phyloP scores from a whole-genome alignment of 73 alveolate genomes.

The Tetrahymena malaccensis region DNA sequence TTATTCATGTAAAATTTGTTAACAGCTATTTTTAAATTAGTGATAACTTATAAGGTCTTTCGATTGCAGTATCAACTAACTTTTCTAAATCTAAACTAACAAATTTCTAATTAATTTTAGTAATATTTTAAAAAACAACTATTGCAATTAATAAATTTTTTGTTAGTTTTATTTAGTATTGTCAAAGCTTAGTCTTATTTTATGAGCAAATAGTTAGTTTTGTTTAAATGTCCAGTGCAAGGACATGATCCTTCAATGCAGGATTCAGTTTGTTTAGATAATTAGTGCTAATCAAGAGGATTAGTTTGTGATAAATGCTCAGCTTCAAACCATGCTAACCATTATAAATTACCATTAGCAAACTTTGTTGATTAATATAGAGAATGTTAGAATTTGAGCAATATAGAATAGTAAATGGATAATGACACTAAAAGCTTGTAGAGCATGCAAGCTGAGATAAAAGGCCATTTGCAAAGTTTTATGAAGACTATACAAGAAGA shows the following conservation, averaged over 20 bases:
- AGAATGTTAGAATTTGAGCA: background rate
- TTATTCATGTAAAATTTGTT: background rate
- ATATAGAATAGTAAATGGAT: background rate
- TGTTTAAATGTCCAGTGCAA: background rate
- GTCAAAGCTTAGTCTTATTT: background rate
- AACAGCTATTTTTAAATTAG: background rate
- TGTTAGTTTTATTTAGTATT: background rate
- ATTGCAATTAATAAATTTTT: background rate
- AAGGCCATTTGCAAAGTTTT: background rate
- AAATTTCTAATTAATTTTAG: background rate
- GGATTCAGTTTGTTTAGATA: background rate
- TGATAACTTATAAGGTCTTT: background rate
- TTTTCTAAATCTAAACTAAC: background rate
- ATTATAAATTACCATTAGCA: background rate
- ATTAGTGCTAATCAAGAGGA: background rate
- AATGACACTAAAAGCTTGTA: background rate
- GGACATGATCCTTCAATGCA: background rate
- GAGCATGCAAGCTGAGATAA: background rate
- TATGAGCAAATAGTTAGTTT: background rate
- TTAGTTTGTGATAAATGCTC: background rate
- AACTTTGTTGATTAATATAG: background rate
- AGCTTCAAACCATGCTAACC: background rate
- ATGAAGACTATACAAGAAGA: background rate
- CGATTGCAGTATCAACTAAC: background rate
- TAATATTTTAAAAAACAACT: background rate